phyloP scores from a whole-genome alignment of 2,329 filamentous ascomycete species.

The Colletotrichum somersetense region DNA sequence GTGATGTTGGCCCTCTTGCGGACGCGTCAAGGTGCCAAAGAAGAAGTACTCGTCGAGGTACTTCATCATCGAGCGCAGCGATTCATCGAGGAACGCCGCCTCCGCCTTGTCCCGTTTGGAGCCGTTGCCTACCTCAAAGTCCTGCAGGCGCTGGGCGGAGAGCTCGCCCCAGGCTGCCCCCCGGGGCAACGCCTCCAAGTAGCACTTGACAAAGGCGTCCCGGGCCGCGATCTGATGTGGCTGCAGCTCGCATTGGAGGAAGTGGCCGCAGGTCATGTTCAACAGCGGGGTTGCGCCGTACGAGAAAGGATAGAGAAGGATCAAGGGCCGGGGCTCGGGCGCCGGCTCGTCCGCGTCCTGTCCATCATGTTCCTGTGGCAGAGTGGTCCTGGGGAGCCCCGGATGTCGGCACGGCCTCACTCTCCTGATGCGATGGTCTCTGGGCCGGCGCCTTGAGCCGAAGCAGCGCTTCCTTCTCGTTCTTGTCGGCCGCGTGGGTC shows the following conservation, averaged over 20 bases:
- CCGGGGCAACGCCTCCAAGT: background rate
- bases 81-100: background rate
- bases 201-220: background rate
- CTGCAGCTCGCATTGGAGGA: background rate
- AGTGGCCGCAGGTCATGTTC: conserved; percentile 8
- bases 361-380: no score
- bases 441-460: background rate
- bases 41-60: conserved; percentile 31
- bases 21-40: conserved; percentile 23
- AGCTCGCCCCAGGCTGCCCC: background rate
- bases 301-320: background rate
- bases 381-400: background rate
- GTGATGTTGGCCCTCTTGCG: background rate
- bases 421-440: background rate
- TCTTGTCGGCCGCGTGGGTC: background rate
- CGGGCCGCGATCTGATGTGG: background rate
- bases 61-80: conserved; percentile 2
- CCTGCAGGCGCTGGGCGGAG: background rate
- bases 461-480: background rate
- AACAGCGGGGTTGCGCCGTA: conserved; percentile 5
- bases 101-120: background rate
- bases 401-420: conserved; percentile 12
- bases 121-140: background rate
- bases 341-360: background rate
- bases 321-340: background rate